Base-by-base conservation (phyloP, 129 eudicot genomes). In the Tanacetum coccineum region DNA sequence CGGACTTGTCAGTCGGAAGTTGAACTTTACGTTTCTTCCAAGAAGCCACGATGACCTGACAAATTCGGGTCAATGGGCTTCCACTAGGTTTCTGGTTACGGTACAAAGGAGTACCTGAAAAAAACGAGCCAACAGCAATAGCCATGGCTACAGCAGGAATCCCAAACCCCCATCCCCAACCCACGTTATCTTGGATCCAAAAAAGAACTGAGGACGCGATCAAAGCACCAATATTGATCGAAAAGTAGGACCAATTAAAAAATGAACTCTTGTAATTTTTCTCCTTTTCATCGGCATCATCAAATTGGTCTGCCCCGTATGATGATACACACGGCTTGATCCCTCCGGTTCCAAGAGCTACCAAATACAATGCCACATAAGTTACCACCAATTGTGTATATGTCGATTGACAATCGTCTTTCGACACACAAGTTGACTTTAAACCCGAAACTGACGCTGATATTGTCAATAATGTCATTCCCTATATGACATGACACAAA, bases 121-220 rank as follows among this genome's bases (percentile, higher is more conserved):
- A 84, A 78, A 87, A 87, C 14, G 82, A 68, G n/a, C 79, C 79
- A 3, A 82, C 79, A 1, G 95, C 95, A 19, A 76, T 64, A 1
- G 91, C 91, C 95, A 87, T 87, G 4, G 95, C 85, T 30, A 82
- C 91, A 0, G 95, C 86, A 1, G 95, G 95, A 44, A 87, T 82
- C 19, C 95, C 95, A 19, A 87, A 87, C 8, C 95, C 95, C 95
- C 89, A 87, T 30, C 86, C 87, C 95, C 95, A 87, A 2, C 95
- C 90, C 32, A 79, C 83, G 9, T 87, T 81, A 3, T 80, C 81
- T 77, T 87, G 95, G 14, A 83, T 81, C 81, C 84, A 87, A 32
- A 87, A 90, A 53, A 87, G 87, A 22, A 87, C 87, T 0, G 95
- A 72, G 13, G 95, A 19, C 32, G 95, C 90, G 13, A 84, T 67